A percentile compares a stretch with the other conserved stretches of the same genome.
Conservation (phyloP, 768 basidiomycete species). For the Hericium alpestre region DNA sequence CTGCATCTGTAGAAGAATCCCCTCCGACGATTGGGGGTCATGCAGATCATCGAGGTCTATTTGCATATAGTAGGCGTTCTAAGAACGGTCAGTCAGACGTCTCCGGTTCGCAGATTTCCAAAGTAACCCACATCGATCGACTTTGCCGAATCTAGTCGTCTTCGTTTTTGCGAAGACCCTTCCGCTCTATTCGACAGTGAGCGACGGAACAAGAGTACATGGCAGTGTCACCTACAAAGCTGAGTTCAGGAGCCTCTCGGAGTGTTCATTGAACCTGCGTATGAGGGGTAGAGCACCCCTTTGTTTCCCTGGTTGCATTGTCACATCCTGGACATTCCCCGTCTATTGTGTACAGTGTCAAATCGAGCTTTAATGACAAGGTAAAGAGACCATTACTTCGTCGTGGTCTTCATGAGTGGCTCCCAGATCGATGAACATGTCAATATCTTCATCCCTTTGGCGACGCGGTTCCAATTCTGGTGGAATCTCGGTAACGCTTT, state of each 20-base stretch:
- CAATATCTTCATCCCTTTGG: slow-evolving; percentile 52
- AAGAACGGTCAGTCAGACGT: background rate
- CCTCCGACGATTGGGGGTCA: slow-evolving; percentile 50
- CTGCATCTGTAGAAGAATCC: slow-evolving; percentile 80
- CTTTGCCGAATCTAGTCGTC: slow-evolving; percentile 31
- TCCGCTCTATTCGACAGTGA: slow-evolving; percentile 21
- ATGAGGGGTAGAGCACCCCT: slow-evolving; percentile 84
- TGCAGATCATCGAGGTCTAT: slow-evolving; percentile 84
- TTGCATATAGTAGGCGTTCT: slow-evolving; percentile 33
- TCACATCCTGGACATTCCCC: slow-evolving; percentile 81
- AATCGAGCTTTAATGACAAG: background rate
- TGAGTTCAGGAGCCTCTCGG: slow-evolving; percentile 75
- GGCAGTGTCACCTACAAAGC: slow-evolving; percentile 42
- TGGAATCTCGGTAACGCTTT: background rate
- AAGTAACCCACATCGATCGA: slow-evolving; percentile 31
- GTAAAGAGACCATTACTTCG: slow-evolving; percentile 39
- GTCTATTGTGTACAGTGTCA: slow-evolving; percentile 36
- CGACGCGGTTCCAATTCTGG: slow-evolving; percentile 72
- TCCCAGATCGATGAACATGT: slow-evolving; percentile 73
- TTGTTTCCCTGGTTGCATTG: slow-evolving; percentile 93
- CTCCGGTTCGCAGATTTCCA: background rate
- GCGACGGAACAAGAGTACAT: slow-evolving; percentile 1
- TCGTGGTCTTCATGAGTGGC: slow-evolving; percentile 88
- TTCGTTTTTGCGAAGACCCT: slow-evolving; percentile 53
- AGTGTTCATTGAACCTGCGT: slow-evolving; percentile 96